Conservation (phyloP, 257 asterid species). For the Penstemon davidsonii region DNA sequence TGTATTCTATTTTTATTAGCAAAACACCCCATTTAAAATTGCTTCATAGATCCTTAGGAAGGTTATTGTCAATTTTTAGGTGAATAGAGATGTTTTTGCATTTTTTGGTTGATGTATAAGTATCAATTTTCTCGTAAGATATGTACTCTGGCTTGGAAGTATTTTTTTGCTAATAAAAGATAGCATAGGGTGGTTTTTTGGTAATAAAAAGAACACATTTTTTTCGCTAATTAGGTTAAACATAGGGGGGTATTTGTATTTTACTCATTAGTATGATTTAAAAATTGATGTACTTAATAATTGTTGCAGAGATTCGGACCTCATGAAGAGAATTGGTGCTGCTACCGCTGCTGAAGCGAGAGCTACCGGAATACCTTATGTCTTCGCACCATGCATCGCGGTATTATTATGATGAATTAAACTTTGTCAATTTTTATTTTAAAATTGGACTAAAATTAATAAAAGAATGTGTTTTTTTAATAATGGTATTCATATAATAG, state of each 20-base stretch:
- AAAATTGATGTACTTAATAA: too few relatives aligned
- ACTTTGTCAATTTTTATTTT: background rate
- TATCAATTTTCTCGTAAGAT: too few relatives aligned
- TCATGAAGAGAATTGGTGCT: conserved; percentile 12
- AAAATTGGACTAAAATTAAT: background rate
- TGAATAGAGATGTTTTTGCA: too few relatives aligned
- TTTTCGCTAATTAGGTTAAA: too few relatives aligned
- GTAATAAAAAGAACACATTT: too few relatives aligned
- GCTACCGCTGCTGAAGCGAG: conserved; percentile 18
- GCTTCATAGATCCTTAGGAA: too few relatives aligned
- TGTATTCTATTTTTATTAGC: too few relatives aligned
- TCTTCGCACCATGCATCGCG: conserved; percentile 21
- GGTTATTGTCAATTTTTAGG: too few relatives aligned
- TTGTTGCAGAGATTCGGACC: conserved; percentile 16
- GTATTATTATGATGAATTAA: background rate
- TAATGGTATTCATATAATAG: background rate
- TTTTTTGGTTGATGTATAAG: too few relatives aligned
- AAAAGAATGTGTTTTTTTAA: background rate
- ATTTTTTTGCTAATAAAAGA: background rate
- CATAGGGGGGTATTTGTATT: too few relatives aligned
- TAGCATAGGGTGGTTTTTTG: background rate
- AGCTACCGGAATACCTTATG: conserved; percentile 20
- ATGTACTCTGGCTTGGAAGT: background rate
- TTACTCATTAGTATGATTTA: too few relatives aligned
- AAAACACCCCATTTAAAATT: too few relatives aligned